Evolutionary conservation across 768 basidiomycete species (phyloP).

Genomic region (Suillus hirtellus): DNA sequence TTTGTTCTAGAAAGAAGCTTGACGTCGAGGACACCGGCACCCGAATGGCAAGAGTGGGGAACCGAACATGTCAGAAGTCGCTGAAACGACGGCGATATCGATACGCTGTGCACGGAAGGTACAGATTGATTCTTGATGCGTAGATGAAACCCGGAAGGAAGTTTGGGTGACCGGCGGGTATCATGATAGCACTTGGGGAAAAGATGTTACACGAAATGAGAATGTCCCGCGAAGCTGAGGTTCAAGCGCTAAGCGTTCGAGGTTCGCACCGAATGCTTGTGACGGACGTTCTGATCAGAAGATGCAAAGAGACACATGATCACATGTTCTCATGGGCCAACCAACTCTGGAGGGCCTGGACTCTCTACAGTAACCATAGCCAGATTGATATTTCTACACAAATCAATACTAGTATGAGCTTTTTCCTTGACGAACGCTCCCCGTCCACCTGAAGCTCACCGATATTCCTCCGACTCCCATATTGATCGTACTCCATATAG

Average conservation of each 20-base stretch:
- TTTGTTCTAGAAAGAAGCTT: neutral
- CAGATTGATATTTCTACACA: too few relatives aligned
- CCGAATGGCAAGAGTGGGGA: neutral
- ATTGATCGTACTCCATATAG: too few relatives aligned
- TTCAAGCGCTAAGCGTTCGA: neutral
- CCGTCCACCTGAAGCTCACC: too few relatives aligned
- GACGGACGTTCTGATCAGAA: neutral
- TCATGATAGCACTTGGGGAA: neutral
- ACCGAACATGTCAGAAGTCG: neutral
- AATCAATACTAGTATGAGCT: too few relatives aligned
- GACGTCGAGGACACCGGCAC: neutral
- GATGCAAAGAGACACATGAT: neutral
- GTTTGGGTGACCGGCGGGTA: constrained; percentile 2
- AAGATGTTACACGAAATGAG: neutral
- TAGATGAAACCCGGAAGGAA: neutral
- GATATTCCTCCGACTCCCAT: too few relatives aligned
- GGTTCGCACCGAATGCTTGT: neutral
- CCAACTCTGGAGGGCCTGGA: too few relatives aligned
- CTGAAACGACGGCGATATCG: neutral
- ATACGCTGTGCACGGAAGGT: neutral
- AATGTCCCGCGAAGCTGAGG: neutral
- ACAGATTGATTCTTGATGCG: neutral
- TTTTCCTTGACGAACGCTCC: too few relatives aligned
- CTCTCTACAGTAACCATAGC: too few relatives aligned
- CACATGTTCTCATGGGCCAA: neutral